Evolutionary conservation across 176 grass and related monocot genomes (phyloP).

Genomic region (Panicum miliaceum): DNA sequence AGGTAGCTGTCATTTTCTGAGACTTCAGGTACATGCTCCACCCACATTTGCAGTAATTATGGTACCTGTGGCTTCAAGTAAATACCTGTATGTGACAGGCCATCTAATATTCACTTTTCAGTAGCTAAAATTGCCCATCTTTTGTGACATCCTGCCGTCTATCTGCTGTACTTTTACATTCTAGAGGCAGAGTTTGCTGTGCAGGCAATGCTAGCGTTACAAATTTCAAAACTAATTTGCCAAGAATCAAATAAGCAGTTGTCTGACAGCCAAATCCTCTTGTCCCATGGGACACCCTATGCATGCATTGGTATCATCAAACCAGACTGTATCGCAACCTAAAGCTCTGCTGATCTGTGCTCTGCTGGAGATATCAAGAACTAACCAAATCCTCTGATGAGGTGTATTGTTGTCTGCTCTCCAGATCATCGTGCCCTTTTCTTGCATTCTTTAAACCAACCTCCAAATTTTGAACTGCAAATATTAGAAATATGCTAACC

Average conservation of each 20-base stretch:
- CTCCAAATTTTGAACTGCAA: neutral
- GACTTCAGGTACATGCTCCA: slow-evolving; percentile 9
- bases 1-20: slow-evolving; percentile 24
- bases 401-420: neutral
- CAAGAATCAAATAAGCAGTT: neutral
- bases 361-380: slow-evolving; percentile 32
- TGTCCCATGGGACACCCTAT: neutral
- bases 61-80: slow-evolving; percentile 35
- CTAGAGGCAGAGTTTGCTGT: neutral
- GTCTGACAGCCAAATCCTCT: slow-evolving; percentile 11
- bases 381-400: slow-evolving; percentile 20
- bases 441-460: neutral
- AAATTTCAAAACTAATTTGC: neutral
- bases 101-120: neutral
- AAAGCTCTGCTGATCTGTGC: slow-evolving; percentile 44
- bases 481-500: neutral
- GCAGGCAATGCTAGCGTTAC: neutral
- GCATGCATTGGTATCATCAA: neutral
- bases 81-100: slow-evolving; percentile 23
- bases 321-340: slow-evolving; percentile 36
- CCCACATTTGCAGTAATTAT: neutral
- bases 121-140: neutral
- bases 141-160: neutral
- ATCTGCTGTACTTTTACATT: neutral
- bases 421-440: slow-evolving; percentile 14